Base-by-base conservation (phyloP, 164 flowering plant genomes). In the Platanus orientalis region DNA sequence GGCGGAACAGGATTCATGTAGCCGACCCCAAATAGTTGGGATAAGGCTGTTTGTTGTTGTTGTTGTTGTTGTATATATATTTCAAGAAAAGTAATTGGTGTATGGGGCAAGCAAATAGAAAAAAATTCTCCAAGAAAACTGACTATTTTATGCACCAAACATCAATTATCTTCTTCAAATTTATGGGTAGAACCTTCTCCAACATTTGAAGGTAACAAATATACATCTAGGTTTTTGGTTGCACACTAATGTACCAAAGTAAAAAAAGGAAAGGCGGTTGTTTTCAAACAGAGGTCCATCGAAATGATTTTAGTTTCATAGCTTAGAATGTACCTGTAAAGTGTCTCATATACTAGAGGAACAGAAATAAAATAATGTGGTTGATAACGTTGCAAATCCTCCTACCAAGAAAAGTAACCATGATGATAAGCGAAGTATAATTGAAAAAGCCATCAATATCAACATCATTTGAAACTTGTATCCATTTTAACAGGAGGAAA, bases 301-400 rank as follows among this genome's bases (percentile, higher is more conserved):
- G 2, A 4, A 25, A 19, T 17, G 29, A 23, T 32, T 48, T 34
- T 6, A 29, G 27, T 25, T 42, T 54, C 47, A 44, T 7, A 19
- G 52, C 59, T 24, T 21, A 48, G 47, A 42, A 73, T 28, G n/a
- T 77, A 93, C 98, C 90, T 88, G 89, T 88, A 88, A n/a, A 93
- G 87, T 39, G 98, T 93, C 76, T 93, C 96, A 65, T 78, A 90
- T 21, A 93, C 84, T 60, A 93, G 73, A 53, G 98, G 98, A 77
- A 90, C 98, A 57, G 97, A 83, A 58, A 90, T 81, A 34, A 88
- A 42, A 77, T 87, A 90, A 26, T 90, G 83, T 19, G 98, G 98
- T 66, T 87, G 92, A 75, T 87, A 87, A 10, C 59, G 79, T 29
- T 47, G 74, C 79, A 93, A 75, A 78, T 93, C 97, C 63, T 87